These are phyloP conservation scores for Byssothecium circinans DNA, from an alignment of 2,329 filamentous ascomycete genomes.

Conservation along the genomic window DNA sequence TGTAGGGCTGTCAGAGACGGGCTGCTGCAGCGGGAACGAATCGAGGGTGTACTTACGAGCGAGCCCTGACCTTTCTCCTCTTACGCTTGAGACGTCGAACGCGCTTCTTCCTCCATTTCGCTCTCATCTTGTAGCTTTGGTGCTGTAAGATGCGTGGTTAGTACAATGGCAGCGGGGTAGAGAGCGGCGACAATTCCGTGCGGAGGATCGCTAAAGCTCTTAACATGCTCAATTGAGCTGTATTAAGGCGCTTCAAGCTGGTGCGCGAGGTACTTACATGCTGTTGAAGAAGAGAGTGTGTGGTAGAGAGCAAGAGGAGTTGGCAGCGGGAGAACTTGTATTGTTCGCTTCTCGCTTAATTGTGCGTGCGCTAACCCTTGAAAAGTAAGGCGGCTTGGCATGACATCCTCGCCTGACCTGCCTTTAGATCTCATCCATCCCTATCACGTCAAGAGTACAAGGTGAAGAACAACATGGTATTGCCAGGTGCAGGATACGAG, in stretches of 20 bases:
- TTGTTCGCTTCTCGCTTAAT: conserved; percentile 4
- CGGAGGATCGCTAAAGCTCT: conserved; percentile 4
- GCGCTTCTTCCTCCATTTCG: conserved; percentile 99
- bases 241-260: conserved; percentile 5
- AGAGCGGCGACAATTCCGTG: conserved; percentile 5
- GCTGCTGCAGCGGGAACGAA: background rate
- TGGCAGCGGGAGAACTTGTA: conserved; percentile 6
- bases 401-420: background rate
- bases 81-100: conserved; percentile 99
- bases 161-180: conserved; percentile 19
- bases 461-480: background rate
- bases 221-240: conserved; percentile 29
- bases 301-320: conserved; percentile 35
- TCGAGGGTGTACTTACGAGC: conserved; percentile 70
- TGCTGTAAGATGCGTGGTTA: conserved; percentile 28
- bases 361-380: background rate
- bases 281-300: conserved; percentile 49
- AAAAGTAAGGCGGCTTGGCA: conserved; percentile 7
- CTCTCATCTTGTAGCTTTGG: conserved; percentile 69
- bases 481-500: background rate
- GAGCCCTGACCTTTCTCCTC: conserved; percentile 99
- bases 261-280: conserved; percentile 38
- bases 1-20: conserved; percentile 23
- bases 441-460: background rate
- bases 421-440: background rate